Evolutionary conservation across 495 filamentous ascomycete genomes (phyloP), one percentile per base, ranked within the genome.

Genomic region (Neurospora tetrasperma): DNA sequence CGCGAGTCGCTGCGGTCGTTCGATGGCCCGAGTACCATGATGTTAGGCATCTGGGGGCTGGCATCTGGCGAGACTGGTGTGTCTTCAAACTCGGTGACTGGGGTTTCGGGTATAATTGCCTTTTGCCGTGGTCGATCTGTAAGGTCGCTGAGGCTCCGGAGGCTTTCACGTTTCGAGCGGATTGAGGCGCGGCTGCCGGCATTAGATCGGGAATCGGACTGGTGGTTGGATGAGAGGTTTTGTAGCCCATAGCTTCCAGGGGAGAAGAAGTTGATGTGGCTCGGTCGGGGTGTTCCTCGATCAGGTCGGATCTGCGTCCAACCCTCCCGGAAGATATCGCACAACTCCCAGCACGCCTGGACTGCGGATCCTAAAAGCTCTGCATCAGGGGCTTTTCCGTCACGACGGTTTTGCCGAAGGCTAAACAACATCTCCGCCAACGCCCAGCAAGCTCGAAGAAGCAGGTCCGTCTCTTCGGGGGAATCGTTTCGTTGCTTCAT

Each of bases 371-470:
- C 90, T 7, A 97, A 85, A 8, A 97, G 84, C 76, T 96, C 93
- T 78, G 94, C 92, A 76, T 96, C 93, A 0, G 92, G 84, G 0
- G 83, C 79, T 76, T 90, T 93, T 46, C 89, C 89, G 75, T 95
- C 92, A 42, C 89, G 83, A 74, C 88, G 91, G 80, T 89, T 95
- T 76, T 97, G 94, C 5, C 94, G 91, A 23, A 97, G 86, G 79
- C 91, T 96, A 81, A 97, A 97, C 1, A 97, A 87, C 93, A 97
- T 97, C 79, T 97, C 94, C 3, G 94, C 94, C 31, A 97, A 81
- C 12, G 91, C 89, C 94, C 94, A 97, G 78, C 94, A 97, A 7
- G 94, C 92, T 68, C 91, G 90, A 1, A 97, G 86, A 4, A 97
- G 86, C 31, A 91, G 89, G 76, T 96, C 93, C 3, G 93, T 94